phyloP scores from a whole-genome alignment of 768 basidiomycete species.

The Termitomyces sp. region DNA sequence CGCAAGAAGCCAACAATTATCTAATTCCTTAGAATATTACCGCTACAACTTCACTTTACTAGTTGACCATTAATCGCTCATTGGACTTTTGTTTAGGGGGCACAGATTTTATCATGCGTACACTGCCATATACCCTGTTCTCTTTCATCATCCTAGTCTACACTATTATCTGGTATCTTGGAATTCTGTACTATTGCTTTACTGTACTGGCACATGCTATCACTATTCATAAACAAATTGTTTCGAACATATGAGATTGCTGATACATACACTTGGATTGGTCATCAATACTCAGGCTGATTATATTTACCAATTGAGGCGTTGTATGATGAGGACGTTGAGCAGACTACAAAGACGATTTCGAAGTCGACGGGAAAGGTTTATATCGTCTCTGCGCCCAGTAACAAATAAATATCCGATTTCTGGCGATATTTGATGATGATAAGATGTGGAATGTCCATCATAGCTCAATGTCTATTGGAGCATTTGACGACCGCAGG shows the following conservation, averaged over 20 bases:
- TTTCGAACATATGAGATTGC: not conserved
- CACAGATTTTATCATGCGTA: not conserved
- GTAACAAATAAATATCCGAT: not conserved
- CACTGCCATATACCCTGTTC: not conserved
- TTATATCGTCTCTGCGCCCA: not conserved
- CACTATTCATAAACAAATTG: not conserved
- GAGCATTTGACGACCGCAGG: slow-evolving; percentile 13
- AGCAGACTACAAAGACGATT: not conserved
- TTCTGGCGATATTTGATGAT: not conserved
- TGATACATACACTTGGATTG: not conserved
- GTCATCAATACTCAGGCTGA: not conserved
- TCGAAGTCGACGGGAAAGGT: not conserved
- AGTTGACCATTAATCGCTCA: not conserved
- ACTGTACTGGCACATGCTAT: not conserved
- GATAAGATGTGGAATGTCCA: not conserved
- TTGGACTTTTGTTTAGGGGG: not conserved
- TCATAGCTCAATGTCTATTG: slow-evolving; percentile 12
- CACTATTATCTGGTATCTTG: not conserved
- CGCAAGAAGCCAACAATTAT: slow-evolving; percentile 4
- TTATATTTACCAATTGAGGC: not conserved
- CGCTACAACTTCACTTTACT: not conserved
- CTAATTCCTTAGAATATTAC: not conserved
- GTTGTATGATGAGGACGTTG: not conserved
- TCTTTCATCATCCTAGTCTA: not conserved
- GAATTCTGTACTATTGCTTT: not conserved